Conservation (phyloP, 2,329 filamentous ascomycete genomes). For the Macrophomina pseudophaseolina region DNA sequence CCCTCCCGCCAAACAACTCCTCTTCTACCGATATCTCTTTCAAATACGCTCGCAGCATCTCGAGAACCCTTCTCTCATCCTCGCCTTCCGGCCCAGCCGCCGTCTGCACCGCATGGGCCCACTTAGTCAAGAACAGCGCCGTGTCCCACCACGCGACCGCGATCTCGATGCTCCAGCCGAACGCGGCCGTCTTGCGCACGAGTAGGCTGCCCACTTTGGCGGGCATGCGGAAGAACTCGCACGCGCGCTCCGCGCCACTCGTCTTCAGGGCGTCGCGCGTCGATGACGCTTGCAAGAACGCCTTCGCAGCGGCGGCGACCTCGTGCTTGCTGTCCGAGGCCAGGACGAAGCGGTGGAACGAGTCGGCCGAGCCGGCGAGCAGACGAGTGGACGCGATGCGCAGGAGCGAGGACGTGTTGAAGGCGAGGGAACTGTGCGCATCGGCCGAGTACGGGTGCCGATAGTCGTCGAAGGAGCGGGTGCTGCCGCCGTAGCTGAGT, state of each 20-base stretch:
- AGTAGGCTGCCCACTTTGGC: slow-evolving; percentile 37
- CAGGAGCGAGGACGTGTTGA: slow-evolving; percentile 42
- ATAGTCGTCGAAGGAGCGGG: slow-evolving; percentile 24
- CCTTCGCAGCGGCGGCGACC: slow-evolving; percentile 32
- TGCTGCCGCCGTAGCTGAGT: slow-evolving; percentile 9
- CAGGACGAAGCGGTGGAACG: slow-evolving; percentile 37
- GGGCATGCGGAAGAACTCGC: slow-evolving; percentile 36
- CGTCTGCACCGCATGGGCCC: slow-evolving; percentile 39
- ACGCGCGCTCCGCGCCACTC: slow-evolving; percentile 36
- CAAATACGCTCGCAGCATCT: slow-evolving; percentile 34
- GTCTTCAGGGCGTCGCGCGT: slow-evolving; percentile 33
- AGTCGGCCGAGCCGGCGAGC: slow-evolving; percentile 34
- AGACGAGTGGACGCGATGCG: slow-evolving; percentile 41
- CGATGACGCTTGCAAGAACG: slow-evolving; percentile 31
- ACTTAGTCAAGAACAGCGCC: slow-evolving; percentile 42
- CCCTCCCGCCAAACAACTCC: slow-evolving; percentile 10
- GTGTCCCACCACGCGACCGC: slow-evolving; percentile 42
- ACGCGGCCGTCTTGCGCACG: slow-evolving; percentile 39
- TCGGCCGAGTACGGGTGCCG: slow-evolving; percentile 31
- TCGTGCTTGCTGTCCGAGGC: slow-evolving; percentile 36
- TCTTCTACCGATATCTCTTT: slow-evolving; percentile 34
- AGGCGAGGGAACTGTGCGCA: slow-evolving; percentile 39
- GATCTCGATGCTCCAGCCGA: slow-evolving; percentile 43
- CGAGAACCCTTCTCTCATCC: slow-evolving; percentile 36
- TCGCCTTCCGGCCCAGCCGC: slow-evolving; percentile 29